Evolutionary conservation across 495 filamentous ascomycete species (phyloP).

Genomic region (Penicillium bialowiezense): DNA sequence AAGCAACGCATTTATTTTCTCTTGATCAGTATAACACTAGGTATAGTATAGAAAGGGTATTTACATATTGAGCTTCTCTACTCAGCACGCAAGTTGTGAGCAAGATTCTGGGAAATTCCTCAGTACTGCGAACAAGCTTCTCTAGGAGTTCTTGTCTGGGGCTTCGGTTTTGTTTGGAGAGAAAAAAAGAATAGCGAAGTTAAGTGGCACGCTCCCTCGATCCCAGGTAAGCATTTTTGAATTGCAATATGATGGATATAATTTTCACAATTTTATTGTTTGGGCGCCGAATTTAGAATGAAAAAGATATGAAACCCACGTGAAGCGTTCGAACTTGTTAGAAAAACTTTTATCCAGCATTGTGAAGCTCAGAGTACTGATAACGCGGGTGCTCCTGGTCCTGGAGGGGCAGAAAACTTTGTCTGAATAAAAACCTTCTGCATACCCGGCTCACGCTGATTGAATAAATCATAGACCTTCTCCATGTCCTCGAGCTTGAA

Average conservation of each 20-base stretch:
- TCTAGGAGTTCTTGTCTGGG: neutral
- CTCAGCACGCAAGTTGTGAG: too few relatives aligned
- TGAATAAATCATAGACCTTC: slow-evolving; percentile 64
- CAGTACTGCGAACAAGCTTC: too few relatives aligned
- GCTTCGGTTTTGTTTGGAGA: neutral
- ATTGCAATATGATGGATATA: neutral
- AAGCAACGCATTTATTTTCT: neutral
- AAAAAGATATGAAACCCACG: neutral
- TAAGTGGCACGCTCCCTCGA: slow-evolving; percentile 1
- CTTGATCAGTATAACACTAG: neutral
- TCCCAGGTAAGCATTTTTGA: neutral
- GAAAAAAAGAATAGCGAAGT: neutral
- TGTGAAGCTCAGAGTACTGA: slow-evolving; percentile 16
- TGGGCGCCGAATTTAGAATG: neutral
- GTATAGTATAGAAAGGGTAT: neutral
- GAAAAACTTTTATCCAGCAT: neutral
- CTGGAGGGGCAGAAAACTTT: slow-evolving; percentile 54
- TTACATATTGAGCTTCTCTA: neutral
- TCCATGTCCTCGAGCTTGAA: slow-evolving; percentile 69
- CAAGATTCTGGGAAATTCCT: too few relatives aligned
- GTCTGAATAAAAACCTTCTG: slow-evolving; percentile 69
- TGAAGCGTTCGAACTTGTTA: neutral
- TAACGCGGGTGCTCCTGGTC: slow-evolving; percentile 47
- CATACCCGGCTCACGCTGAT: slow-evolving; percentile 62
- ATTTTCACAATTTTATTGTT: neutral